phyloP scores from a whole-genome alignment of 139 green algal genomes.

The Medakamo hakoo region DNA sequence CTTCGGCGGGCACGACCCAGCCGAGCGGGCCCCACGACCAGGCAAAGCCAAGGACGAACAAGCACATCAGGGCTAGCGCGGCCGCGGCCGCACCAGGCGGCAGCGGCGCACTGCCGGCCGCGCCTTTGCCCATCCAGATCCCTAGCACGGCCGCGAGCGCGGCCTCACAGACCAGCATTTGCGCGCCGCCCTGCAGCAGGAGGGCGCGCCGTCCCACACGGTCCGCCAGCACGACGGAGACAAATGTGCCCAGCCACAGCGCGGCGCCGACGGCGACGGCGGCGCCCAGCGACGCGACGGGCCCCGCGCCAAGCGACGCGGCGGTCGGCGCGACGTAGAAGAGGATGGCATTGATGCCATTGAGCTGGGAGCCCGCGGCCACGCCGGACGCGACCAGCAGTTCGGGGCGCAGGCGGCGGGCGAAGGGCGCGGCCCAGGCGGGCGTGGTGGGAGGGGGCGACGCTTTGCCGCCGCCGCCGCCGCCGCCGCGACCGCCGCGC shows the following conservation, averaged over 20 bases:
- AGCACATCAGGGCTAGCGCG: conserved; percentile 28
- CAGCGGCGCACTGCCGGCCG: too few species aligned
- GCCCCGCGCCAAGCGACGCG: conserved; percentile 12
- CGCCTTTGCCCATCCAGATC: neutral
- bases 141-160: neutral
- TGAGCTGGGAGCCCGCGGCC: conserved; percentile 8
- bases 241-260: neutral
- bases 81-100: too few species aligned
- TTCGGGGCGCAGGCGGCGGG: neutral
- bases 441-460: too few species aligned
- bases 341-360: conserved; percentile 33
- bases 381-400: neutral
- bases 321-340: conserved; percentile 23
- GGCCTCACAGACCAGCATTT: neutral
- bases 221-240: neutral
- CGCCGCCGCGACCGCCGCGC: too few species aligned
- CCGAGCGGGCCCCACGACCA: conserved; percentile 42
- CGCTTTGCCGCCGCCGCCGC: too few species aligned
- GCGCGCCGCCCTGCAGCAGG: neutral
- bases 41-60: conserved; percentile 28
- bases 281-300: conserved; percentile 8
- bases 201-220: neutral
- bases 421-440: neutral
- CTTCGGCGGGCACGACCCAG: conserved; percentile 32
- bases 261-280: conserved; percentile 17